Evolutionary conservation across 805 yeast species (phyloP), one percentile per base, ranked within the genome.

Genomic region (Blastobotrys americana): DNA sequence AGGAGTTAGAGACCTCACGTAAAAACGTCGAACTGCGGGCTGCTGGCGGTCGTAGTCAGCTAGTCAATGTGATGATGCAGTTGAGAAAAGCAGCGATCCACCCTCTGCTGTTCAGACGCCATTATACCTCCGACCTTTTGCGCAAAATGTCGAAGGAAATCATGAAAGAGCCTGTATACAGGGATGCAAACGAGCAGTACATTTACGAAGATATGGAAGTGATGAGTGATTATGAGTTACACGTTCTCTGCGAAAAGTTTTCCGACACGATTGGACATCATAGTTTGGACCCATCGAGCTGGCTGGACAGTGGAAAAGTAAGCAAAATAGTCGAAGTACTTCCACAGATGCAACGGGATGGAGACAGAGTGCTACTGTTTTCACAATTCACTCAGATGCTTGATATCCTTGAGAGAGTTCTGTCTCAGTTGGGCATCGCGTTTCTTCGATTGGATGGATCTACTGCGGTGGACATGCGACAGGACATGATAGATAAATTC

Each of bases 151-250:
- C 95, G 35, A 73, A 69, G 47, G 79, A 73, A 20, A 89, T 93
- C 39, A 80, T 85, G 82, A 71, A 72, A 45, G 96, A 89, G 57
- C 85, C 87, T 0, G 79, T 76, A 43, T 93, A 93, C 63, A 53
- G 69, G 25, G 78, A 79, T 45, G 97, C 97, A 15, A 88, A 87
- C 59, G 67, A 70, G 50, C 69, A 76, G 34, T 93, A 73, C 57
- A 89, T 93, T 47, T 78, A 60, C 57, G 99, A 93, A 67, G 99
- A 93, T 63, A 89, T 93, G 97, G 78, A 78, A 60, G 86, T 84
- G 10, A 87, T 93, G 97, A 75, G 85, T 5, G 99, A 93, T 68
- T 84, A 76, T 61, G 98, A 93, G 65, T 70, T 93, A 42, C 80
- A 88, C 57, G 68, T 70, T 15, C 67, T 93, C 43, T 87, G 97